These are phyloP conservation scores for Stramenopiles sp. DNA, from an alignment of 352 stramenopile species.

Conservation along the genomic window DNA sequence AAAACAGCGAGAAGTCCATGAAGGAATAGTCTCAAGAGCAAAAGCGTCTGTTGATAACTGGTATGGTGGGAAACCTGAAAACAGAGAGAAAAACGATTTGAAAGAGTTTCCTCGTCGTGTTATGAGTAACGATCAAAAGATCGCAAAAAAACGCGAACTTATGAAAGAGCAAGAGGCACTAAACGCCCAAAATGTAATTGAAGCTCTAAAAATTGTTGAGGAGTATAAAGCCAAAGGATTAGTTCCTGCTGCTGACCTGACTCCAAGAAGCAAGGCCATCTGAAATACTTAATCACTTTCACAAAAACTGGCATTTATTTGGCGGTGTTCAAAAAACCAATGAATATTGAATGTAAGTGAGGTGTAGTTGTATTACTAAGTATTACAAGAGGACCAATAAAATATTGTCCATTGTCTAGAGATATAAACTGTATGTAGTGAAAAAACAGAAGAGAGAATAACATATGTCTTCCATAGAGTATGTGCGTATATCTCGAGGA, in stretches of 20 bases:
- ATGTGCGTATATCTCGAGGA: no score
- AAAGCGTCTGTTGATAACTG: background rate
- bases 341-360: no score
- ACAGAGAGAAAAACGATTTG: background rate
- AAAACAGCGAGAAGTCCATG: slow-evolving; percentile 8
- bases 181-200: background rate
- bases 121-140: background rate
- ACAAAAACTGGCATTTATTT: no score
- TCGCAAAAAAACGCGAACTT: background rate
- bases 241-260: background rate
- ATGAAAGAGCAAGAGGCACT: background rate
- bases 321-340: no score
- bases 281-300: no score
- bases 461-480: no score
- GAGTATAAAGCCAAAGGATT: background rate
- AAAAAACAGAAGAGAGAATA: no score
- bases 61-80: background rate
- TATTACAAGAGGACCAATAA: no score
- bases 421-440: no score
- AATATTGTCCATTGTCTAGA: no score
- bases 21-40: background rate
- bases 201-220: background rate
- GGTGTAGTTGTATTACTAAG: no score
- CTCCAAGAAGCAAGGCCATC: background rate
- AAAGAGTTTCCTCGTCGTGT: background rate